Percentiles rank a stretch among this genome's conserved stretches.
Conservation (phyloP, 495 filamentous ascomycete species). For the Ascobolus immersus region DNA sequence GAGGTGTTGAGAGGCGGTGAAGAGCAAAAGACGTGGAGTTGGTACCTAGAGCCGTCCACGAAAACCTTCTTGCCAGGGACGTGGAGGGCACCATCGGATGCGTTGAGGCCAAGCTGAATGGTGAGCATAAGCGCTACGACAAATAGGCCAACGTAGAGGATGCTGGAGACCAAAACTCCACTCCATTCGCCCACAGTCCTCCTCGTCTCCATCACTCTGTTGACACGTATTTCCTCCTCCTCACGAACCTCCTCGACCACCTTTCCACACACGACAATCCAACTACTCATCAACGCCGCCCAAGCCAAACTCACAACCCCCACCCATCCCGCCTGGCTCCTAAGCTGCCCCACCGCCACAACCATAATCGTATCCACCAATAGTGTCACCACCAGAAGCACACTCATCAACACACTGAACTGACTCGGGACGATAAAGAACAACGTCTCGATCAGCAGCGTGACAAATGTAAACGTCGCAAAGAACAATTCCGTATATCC, state of each 20-base stretch:
- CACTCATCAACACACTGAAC: slow-evolving; percentile 38
- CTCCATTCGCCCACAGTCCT: slow-evolving; percentile 61
- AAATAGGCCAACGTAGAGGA: slow-evolving; percentile 39
- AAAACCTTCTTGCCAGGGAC: slow-evolving; percentile 45
- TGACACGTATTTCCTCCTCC: slow-evolving; percentile 79
- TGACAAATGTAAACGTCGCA: slow-evolving; percentile 8
- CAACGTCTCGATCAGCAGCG: neutral
- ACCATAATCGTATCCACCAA: slow-evolving; percentile 57
- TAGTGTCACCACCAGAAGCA: slow-evolving; percentile 48
- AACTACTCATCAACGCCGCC: slow-evolving; percentile 37
- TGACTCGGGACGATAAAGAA: neutral
- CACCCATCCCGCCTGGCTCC: slow-evolving; percentile 70
- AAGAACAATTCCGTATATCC: slow-evolving; percentile 64
- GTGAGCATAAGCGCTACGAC: slow-evolving; percentile 47
- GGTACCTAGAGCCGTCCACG: slow-evolving; percentile 59
- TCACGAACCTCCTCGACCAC: slow-evolving; percentile 70
- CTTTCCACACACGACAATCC: slow-evolving; percentile 32
- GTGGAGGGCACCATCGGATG: slow-evolving; percentile 43
- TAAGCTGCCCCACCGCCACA: slow-evolving; percentile 38
- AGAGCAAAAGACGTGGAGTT: slow-evolving; percentile 62
- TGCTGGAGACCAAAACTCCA: slow-evolving; percentile 49
- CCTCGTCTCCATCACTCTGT: slow-evolving; percentile 66
- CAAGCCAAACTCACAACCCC: slow-evolving; percentile 66
- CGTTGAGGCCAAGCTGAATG: slow-evolving; percentile 47
- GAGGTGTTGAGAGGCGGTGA: slow-evolving; percentile 34